These are phyloP conservation scores for Gossypium herbaceum DNA, from an alignment of 345 rosid genomes.

Conservation along the genomic window DNA sequence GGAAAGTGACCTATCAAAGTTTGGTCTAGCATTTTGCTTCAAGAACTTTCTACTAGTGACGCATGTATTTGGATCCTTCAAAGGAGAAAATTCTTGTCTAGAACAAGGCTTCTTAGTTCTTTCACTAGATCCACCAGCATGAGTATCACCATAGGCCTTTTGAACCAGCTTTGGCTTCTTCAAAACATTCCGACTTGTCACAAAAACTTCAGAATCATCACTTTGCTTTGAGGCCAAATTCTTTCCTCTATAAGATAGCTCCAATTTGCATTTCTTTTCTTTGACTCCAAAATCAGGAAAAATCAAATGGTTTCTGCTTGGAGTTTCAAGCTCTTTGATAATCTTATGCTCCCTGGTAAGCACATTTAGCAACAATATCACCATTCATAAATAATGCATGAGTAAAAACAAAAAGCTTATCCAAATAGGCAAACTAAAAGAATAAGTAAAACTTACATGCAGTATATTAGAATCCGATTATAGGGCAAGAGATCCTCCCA, in stretches of 20 bases:
- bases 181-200: conserved; percentile 15
- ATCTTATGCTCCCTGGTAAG: conserved; percentile 58
- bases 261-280: conserved; percentile 20
- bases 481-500: conserved; percentile 54
- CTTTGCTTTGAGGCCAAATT: conserved; percentile 15
- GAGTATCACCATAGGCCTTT: background rate
- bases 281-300: conserved; percentile 41
- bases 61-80: conserved; percentile 16
- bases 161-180: conserved; percentile 21
- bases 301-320: conserved; percentile 55
- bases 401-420: background rate
- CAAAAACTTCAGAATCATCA: conserved; percentile 13
- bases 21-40: conserved; percentile 2
- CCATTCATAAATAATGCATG: background rate
- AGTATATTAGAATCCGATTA: conserved; percentile 57
- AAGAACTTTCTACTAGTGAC: conserved; percentile 19
- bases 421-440: background rate
- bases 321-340: conserved; percentile 32
- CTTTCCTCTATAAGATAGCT: conserved; percentile 5
- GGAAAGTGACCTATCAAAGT: conserved; percentile 2
- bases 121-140: conserved; percentile 12
- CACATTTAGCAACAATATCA: conserved; percentile 20
- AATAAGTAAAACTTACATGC: conserved; percentile 43
- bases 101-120: background rate
- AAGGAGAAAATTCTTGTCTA: conserved; percentile 9